These are phyloP conservation scores for Biscogniauxia marginata DNA, from an alignment of 2,329 filamentous ascomycete species.

Conservation along the genomic window DNA sequence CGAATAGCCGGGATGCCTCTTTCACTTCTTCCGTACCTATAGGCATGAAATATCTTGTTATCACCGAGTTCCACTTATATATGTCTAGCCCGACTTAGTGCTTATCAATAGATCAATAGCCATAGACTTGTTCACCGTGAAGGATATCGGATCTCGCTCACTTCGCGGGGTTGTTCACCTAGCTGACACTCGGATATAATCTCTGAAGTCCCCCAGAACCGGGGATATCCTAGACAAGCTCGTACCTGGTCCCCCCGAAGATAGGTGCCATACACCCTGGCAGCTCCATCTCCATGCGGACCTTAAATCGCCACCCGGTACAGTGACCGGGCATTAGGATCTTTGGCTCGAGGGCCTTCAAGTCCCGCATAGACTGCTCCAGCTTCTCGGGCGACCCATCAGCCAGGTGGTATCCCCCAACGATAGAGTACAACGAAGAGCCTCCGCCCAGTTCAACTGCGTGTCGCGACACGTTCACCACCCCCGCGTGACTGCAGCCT, in stretches of 20 bases:
- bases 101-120: no score
- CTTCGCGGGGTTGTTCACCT: no score
- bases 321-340: conserved; percentile 55
- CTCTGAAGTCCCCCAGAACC: no score
- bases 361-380: conserved; percentile 44
- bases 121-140: no score
- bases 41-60: no score
- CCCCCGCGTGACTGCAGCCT: conserved; percentile 54
- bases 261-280: conserved; percentile 49
- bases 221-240: conserved; percentile 14
- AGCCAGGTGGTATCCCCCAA: conserved; percentile 55
- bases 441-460: conserved; percentile 39
- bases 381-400: conserved; percentile 43
- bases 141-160: no score
- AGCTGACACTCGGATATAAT: no score
- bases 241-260: conserved; percentile 46
- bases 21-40: no score
- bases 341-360: conserved; percentile 45
- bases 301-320: conserved; percentile 55
- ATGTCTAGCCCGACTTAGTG: no score
- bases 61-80: no score
- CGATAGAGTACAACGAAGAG: conserved; percentile 46
- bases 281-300: conserved; percentile 50
- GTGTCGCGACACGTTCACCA: conserved; percentile 50
- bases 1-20: background rate